phyloP scores from a whole-genome alignment of 192 early-diverging fungal species.

The Pilaira anomala region DNA sequence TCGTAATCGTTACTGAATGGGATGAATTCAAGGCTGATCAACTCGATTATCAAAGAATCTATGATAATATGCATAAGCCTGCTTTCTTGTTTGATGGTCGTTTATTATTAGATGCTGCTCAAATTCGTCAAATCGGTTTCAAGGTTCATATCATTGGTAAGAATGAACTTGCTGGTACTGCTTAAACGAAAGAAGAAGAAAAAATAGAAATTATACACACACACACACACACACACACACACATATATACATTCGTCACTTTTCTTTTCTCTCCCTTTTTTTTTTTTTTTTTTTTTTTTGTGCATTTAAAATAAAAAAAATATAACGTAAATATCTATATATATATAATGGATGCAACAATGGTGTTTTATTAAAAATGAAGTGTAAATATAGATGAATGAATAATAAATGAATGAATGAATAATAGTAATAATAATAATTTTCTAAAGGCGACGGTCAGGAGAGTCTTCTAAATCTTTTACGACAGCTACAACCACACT shows the following conservation, averaged over 20 bases:
- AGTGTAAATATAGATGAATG: too few relatives aligned
- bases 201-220: too few relatives aligned
- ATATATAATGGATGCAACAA: too few relatives aligned
- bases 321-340: too few relatives aligned
- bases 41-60: slow-evolving; percentile 68
- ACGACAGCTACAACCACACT: slow-evolving; percentile 87
- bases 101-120: slow-evolving; percentile 64
- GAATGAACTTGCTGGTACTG: slow-evolving; percentile 36
- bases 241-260: too few relatives aligned
- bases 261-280: too few relatives aligned
- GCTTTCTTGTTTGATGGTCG: slow-evolving; percentile 92
- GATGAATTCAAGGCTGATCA: slow-evolving; percentile 75
- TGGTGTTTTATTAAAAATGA: too few relatives aligned
- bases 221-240: too few relatives aligned
- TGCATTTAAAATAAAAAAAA: too few relatives aligned
- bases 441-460: slow-evolving; percentile 55
- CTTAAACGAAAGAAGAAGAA: slow-evolving; percentile 14
- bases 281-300: too few relatives aligned
- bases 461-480: slow-evolving; percentile 70
- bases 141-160: slow-evolving; percentile 69
- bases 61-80: slow-evolving; percentile 73
- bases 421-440: too few relatives aligned
- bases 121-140: slow-evolving; percentile 78
- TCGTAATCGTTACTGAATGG: slow-evolving; percentile 88
- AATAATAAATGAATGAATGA: too few relatives aligned